phyloP scores from a whole-genome alignment of 2,329 filamentous ascomycete species.

The Colletotrichum endophyticum region DNA sequence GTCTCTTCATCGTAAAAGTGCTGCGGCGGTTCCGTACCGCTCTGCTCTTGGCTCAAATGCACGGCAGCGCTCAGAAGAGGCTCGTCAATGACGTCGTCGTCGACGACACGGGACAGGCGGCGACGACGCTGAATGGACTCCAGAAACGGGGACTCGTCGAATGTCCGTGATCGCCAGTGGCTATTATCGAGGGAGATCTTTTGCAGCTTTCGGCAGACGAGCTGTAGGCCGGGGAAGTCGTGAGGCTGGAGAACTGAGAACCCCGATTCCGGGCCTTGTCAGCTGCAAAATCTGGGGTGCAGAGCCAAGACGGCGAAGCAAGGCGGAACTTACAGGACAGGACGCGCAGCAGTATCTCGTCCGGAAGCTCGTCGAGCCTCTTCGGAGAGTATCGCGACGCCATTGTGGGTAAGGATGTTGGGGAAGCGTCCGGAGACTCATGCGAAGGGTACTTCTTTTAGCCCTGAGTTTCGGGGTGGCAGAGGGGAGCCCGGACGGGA shows the following conservation, averaged over 20 bases:
- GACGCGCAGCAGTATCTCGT: conserved; percentile 65
- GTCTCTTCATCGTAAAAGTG: conserved; percentile 26
- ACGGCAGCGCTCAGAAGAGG: conserved; percentile 14
- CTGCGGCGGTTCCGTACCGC: not conserved
- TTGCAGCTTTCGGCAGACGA: conserved; percentile 70
- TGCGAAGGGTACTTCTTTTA: not conserved
- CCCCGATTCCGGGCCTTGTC: not conserved
- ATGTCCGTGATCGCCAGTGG: conserved; percentile 79
- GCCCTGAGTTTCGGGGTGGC: not conserved
- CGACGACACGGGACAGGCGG: conserved; percentile 30
- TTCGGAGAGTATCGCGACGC: conserved; percentile 7
- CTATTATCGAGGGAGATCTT: conserved; percentile 73
- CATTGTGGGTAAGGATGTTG: conserved; percentile 22
- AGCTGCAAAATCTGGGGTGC: conserved; percentile 7
- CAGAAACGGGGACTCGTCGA: conserved; percentile 71
- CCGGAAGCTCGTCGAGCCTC: conserved; percentile 59
- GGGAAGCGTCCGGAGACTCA: not conserved
- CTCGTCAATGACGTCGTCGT: conserved; percentile 14
- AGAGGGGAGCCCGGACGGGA: conserved; percentile 11
- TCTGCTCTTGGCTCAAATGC: conserved; percentile 6
- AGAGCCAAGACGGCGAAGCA: not conserved
- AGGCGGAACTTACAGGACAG: conserved; percentile 12
- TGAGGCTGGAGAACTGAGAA: conserved; percentile 63
- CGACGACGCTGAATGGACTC: conserved; percentile 62
- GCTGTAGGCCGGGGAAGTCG: conserved; percentile 72